phyloP scores from a whole-genome alignment of 1,284 basidiomycete genomes.

The Ceratobasidium sp. region DNA sequence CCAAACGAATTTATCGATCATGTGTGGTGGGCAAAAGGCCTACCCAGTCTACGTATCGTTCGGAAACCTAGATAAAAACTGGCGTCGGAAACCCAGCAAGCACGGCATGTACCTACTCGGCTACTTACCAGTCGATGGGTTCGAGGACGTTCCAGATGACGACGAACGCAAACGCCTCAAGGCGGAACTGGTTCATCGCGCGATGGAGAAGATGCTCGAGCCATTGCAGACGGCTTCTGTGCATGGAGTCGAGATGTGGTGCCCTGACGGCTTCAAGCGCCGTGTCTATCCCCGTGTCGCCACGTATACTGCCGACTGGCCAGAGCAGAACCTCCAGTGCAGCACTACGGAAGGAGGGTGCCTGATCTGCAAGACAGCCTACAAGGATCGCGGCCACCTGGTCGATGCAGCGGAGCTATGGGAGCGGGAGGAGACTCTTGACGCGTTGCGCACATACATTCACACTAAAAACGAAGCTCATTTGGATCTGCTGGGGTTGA shows the following conservation, averaged over 20 bases:
- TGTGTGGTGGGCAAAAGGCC: constrained; percentile 18
- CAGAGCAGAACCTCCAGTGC: constrained; percentile 4
- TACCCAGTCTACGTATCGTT: constrained; percentile 22
- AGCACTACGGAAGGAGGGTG: constrained; percentile 26
- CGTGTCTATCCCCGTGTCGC: background rate
- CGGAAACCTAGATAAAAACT: constrained; percentile 34
- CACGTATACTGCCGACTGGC: constrained; percentile 15
- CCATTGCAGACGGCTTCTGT: background rate
- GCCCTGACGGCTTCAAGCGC: constrained; percentile 11
- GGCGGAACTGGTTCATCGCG: background rate
- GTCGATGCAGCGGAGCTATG: background rate
- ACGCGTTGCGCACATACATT: constrained; percentile 6
- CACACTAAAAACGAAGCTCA: background rate
- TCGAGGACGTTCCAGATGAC: constrained; percentile 9
- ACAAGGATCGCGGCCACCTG: background rate
- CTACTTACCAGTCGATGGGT: constrained; percentile 36
- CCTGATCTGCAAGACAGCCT: background rate
- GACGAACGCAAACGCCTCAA: constrained; percentile 3
- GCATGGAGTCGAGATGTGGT: constrained; percentile 29
- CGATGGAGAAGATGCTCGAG: constrained; percentile 5
- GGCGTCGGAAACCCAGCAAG: constrained; percentile 22
- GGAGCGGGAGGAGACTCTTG: constrained; percentile 1
- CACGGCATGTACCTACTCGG: constrained; percentile 29
- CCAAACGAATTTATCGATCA: constrained; percentile 7
- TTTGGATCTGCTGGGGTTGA: background rate